phyloP scores from a whole-genome alignment of 2,329 filamentous ascomycete genomes.

The Ploettnerulaceae sp. region DNA sequence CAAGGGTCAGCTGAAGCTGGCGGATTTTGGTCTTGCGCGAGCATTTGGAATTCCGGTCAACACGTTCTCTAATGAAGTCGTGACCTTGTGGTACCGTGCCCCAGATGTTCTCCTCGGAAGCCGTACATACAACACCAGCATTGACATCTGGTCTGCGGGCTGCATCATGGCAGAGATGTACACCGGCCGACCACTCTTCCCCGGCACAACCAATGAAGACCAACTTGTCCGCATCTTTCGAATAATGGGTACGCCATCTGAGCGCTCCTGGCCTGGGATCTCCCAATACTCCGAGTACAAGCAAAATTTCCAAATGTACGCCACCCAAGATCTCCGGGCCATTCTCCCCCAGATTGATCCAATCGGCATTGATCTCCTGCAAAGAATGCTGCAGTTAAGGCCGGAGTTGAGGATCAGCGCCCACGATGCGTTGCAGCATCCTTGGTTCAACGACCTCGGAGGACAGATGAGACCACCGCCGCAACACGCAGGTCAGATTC shows the following conservation, averaged over 20 bases:
- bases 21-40: conserved; percentile 88
- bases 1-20: conserved; percentile 85
- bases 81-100: conserved; percentile 95
- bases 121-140: conserved; percentile 97
- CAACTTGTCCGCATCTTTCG: conserved; percentile 96
- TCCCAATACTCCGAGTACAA: conserved; percentile 98
- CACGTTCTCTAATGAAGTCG: conserved; percentile 96
- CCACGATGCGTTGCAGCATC: conserved; percentile 78
- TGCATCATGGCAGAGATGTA: conserved; percentile 99
- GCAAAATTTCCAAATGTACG: conserved; percentile 87
- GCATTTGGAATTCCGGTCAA: conserved; percentile 97
- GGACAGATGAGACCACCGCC: conserved; percentile 28
- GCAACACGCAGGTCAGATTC: conserved; percentile 24
- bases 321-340: conserved; percentile 80
- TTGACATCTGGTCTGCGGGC: conserved; percentile 98
- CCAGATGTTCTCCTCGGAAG: conserved; percentile 92
- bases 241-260: conserved; percentile 95
- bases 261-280: conserved; percentile 93
- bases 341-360: conserved; percentile 90
- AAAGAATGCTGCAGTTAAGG: conserved; percentile 85
- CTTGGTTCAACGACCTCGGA: conserved; percentile 77
- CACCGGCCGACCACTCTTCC: conserved; percentile 90
- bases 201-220: conserved; percentile 96
- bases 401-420: conserved; percentile 90
- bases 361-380: conserved; percentile 78